Evolutionary conservation across 2,329 filamentous ascomycete species (phyloP).

Genomic region (Fusarium sp.): DNA sequence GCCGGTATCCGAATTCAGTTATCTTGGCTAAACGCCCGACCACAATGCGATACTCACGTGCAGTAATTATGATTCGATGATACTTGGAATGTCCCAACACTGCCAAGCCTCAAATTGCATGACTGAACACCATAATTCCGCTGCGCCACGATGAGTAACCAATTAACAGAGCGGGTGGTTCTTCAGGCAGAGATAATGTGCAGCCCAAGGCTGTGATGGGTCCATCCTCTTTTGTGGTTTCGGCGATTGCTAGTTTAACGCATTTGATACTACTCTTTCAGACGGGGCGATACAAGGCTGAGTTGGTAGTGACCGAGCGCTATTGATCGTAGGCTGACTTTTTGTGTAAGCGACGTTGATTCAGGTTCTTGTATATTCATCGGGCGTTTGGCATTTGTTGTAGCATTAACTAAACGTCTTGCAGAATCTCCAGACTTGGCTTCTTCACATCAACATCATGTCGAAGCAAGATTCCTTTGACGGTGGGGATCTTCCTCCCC

Average conservation of each 20-base stretch:
- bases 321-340: conserved; percentile 22
- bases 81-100: conserved; percentile 4
- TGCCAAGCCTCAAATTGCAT: conserved; percentile 31
- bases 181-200: conserved; percentile 15
- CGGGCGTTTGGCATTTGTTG: conserved; percentile 18
- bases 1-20: conserved; percentile 30
- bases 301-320: conserved; percentile 4
- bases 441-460: conserved; percentile 18
- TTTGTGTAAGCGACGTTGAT: not conserved
- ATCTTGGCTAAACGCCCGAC: conserved; percentile 24
- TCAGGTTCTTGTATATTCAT: conserved; percentile 2
- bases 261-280: not conserved
- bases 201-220: conserved; percentile 13
- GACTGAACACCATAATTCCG: not conserved
- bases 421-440: conserved; percentile 3
- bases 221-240: not conserved
- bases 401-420: not conserved
- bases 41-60: conserved; percentile 10
- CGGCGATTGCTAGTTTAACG: conserved; percentile 15
- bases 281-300: conserved; percentile 26
- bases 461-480: conserved; percentile 27
- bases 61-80: not conserved
- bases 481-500: conserved; percentile 42
- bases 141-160: conserved; percentile 25
- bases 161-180: not conserved